Evolutionary conservation across 352 stramenopile species (phyloP).

Genomic region (Lagenidium giganteum): DNA sequence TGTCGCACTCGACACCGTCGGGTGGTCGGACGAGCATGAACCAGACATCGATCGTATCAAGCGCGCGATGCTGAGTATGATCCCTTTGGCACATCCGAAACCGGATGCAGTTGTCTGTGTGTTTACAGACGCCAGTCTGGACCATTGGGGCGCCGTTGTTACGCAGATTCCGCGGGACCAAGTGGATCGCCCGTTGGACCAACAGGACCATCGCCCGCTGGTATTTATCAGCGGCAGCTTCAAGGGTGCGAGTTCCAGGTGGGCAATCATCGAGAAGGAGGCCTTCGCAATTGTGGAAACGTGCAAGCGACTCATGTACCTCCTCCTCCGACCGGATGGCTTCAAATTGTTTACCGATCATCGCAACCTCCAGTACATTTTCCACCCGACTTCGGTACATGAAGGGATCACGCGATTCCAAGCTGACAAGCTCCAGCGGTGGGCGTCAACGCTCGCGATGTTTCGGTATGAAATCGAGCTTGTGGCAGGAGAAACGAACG

Average conservation of each 20-base stretch:
- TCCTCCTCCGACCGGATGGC: slow-evolving; percentile 10
- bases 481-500: slow-evolving; percentile 18
- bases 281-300: slow-evolving; percentile 22
- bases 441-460: slow-evolving; percentile 11
- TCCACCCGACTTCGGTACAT: slow-evolving; percentile 9
- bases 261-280: slow-evolving; percentile 21
- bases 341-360: slow-evolving; percentile 24
- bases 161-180: slow-evolving; percentile 11
- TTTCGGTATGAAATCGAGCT: slow-evolving; percentile 25
- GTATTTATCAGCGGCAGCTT: slow-evolving; percentile 19
- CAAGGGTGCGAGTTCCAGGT: background rate
- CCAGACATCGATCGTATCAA: slow-evolving; percentile 6
- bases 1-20: too few species aligned
- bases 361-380: slow-evolving; percentile 20
- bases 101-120: slow-evolving; percentile 10
- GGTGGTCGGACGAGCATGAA: too few species aligned
- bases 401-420: slow-evolving; percentile 11
- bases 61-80: slow-evolving; percentile 7
- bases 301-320: slow-evolving; percentile 17
- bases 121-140: slow-evolving; percentile 17
- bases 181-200: background rate
- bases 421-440: slow-evolving; percentile 24
- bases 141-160: slow-evolving; percentile 13
- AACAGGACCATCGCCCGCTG: slow-evolving; percentile 19
- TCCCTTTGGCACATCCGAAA: slow-evolving; percentile 15